Evolutionary conservation across 2,329 filamentous ascomycete species (phyloP), one percentile per base, ranked within the genome.

Genomic region (Pyrenophora teres): DNA sequence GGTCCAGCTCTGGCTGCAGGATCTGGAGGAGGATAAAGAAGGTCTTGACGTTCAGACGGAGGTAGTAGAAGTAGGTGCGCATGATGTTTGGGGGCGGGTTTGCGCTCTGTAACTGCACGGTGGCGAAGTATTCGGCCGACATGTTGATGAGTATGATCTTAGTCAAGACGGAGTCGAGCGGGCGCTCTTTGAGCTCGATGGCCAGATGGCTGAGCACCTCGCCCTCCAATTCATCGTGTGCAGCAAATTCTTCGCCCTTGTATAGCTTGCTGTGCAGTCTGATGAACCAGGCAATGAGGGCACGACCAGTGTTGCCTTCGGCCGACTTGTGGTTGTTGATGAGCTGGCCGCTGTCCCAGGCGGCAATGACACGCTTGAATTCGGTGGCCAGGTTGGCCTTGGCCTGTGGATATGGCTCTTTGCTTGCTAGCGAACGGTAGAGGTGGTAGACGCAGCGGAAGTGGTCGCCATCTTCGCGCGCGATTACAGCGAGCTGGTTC

Each of bases 401-500:
- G 3, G 91, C 92, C 39, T 87, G 83, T 0, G 88, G 87, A 67
- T 94, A 87, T 4, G 92, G 90, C 35, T 87, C 80, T 45, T 86
- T 81, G 27, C 90, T 87, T 7, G 87, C 86, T 61, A 94, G 81
- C 13, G 92, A 87, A 57, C 92, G 87, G 69, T 96, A 94, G 35
- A 97, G 84, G 72, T 96, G 87, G 73, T 97, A 97, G 25, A 95
- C 87, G 8, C 91, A 87, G 55, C 91, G 85, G 43, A 97, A 82
- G 69, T 95, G 89, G 61, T 93, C 88, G 51, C 83, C 83, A 63
- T 92, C 85, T 46, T 88, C 87, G 40, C 90, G 82, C 53, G 88
- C 87, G 52, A 97, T 87, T 31, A 97, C 89, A 31, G 90, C 92
- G 71, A 94, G 85, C 73, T 97, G 94, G 67, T 99, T 93, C 67